Conservation (phyloP, 371 early-diverging fungal species). For the Mucor mucedo region DNA sequence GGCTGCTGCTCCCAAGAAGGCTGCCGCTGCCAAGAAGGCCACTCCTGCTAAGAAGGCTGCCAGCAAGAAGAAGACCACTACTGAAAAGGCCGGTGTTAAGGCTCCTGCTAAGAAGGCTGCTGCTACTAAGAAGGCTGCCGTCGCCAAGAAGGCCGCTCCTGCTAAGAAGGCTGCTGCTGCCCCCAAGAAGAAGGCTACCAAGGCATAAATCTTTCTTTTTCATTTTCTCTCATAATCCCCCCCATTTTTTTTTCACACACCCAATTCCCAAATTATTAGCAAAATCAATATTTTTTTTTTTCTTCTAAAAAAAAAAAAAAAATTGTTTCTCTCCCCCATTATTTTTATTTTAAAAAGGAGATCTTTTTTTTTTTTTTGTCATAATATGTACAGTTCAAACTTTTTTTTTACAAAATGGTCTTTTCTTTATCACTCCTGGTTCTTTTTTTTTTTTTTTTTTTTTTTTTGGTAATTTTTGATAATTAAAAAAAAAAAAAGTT, state of each 20-base stretch:
- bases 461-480: background rate
- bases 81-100: conserved; percentile 37
- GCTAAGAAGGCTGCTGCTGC: conserved; percentile 55
- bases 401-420: background rate
- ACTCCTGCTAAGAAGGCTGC: conserved; percentile 52
- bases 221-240: conserved; percentile 1
- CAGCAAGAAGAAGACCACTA: conserved; percentile 59
- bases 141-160: conserved; percentile 29
- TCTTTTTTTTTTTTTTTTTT: conserved; percentile 11
- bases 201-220: conserved; percentile 20
- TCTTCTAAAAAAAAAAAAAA: background rate
- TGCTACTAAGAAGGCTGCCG: conserved; percentile 30
- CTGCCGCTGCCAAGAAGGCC: conserved; percentile 18
- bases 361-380: conserved; percentile 7
- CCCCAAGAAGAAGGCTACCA: conserved; percentile 54
- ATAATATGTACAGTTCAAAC: conserved; percentile 20
- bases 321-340: background rate
- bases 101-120: conserved; percentile 36
- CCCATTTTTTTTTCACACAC: background rate
- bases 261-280: conserved; percentile 3
- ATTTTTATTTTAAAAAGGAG: conserved; percentile 7
- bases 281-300: conserved; percentile 2
- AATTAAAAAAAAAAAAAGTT: conserved; percentile 7
- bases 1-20: conserved; percentile 33
- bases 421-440: background rate